These are phyloP conservation scores for Xylariaceae sp. DNA, from an alignment of 2,329 filamentous ascomycete species.

Conservation along the genomic window DNA sequence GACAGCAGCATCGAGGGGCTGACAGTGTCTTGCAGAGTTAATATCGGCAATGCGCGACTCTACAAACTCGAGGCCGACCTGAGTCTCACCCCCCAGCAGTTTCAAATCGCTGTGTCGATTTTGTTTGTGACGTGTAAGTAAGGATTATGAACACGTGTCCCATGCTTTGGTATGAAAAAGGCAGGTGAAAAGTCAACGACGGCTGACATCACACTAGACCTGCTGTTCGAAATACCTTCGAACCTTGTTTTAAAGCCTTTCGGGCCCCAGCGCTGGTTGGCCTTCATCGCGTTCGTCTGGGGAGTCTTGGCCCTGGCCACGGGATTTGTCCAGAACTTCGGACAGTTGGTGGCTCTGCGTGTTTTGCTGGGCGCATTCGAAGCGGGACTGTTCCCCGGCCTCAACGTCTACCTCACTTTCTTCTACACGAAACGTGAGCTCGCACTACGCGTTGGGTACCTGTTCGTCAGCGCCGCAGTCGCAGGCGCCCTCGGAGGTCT, in stretches of 20 bases:
- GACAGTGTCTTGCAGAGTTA: conserved; percentile 43
- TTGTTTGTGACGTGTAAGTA: conserved; percentile 57
- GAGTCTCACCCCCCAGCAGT: conserved; percentile 56
- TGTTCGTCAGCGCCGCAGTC: conserved; percentile 65
- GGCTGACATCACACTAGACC: conserved; percentile 27
- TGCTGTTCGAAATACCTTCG: conserved; percentile 57
- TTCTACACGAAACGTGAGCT: conserved; percentile 73
- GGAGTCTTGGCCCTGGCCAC: conserved; percentile 64
- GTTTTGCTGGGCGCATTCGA: conserved; percentile 59
- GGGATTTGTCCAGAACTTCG: conserved; percentile 62
- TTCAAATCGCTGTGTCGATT: conserved; percentile 62
- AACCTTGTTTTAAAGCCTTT: conserved; percentile 61
- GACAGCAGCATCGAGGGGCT: background rate
- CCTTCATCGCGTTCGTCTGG: conserved; percentile 60
- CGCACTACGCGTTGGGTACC: conserved; percentile 65
- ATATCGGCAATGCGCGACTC: conserved; percentile 66
- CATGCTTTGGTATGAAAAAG: no score
- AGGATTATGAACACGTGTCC: conserved; percentile 33
- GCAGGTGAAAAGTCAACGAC: no score
- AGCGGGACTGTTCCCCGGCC: conserved; percentile 26
- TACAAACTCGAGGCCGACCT: conserved; percentile 61
- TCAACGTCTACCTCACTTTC: conserved; percentile 50
- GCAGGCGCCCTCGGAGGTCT: conserved; percentile 69
- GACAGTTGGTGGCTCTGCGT: conserved; percentile 60
- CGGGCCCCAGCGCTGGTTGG: conserved; percentile 57